A percentile compares a stretch with the other conserved stretches of the same genome.
Conservation (phyloP, 176 grass and related monocot species). For the Oryza punctata region DNA sequence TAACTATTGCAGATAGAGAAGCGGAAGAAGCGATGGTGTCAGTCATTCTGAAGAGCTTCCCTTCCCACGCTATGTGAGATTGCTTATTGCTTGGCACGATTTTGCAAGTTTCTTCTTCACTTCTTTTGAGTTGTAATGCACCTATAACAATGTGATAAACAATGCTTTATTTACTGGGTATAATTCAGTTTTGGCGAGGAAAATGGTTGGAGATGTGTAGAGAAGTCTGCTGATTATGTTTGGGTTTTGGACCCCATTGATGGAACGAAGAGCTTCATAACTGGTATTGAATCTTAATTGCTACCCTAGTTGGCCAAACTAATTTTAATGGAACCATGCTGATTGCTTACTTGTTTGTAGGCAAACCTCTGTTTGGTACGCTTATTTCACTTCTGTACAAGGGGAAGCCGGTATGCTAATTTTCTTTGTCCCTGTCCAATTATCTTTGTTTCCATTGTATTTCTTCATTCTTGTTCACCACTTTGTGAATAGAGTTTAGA, state of each 20-base stretch:
- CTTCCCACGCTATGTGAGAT: conserved; percentile 77
- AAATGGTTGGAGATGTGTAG: conserved; percentile 75
- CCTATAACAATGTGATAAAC: background rate
- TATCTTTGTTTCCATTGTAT: conserved; percentile 16
- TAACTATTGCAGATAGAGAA: conserved; percentile 90
- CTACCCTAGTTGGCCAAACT: background rate
- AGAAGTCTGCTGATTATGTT: conserved; percentile 75
- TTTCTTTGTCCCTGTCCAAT: conserved; percentile 20
- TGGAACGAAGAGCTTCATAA: conserved; percentile 94
- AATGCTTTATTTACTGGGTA: background rate
- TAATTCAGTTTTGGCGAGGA: conserved; percentile 81
- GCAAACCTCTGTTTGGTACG: conserved; percentile 89
- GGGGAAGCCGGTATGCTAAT: conserved; percentile 73
- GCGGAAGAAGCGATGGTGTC: conserved; percentile 92
- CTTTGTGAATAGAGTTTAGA: background rate
- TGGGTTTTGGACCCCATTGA: conserved; percentile 97
- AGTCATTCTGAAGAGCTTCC: conserved; percentile 70
- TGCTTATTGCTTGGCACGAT: conserved; percentile 17
- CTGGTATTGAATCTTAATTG: conserved; percentile 49
- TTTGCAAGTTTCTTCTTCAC: background rate
- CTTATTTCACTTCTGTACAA: conserved; percentile 80
- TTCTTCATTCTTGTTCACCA: conserved; percentile 6
- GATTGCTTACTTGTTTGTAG: conserved; percentile 46
- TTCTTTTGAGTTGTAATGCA: background rate
- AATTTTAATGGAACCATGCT: conserved; percentile 13